A percentile compares a stretch with the other conserved stretches of the same genome.
Evolutionary conservation across 306 rosid genomes (phyloP).

Genomic region (Glycine soja): DNA sequence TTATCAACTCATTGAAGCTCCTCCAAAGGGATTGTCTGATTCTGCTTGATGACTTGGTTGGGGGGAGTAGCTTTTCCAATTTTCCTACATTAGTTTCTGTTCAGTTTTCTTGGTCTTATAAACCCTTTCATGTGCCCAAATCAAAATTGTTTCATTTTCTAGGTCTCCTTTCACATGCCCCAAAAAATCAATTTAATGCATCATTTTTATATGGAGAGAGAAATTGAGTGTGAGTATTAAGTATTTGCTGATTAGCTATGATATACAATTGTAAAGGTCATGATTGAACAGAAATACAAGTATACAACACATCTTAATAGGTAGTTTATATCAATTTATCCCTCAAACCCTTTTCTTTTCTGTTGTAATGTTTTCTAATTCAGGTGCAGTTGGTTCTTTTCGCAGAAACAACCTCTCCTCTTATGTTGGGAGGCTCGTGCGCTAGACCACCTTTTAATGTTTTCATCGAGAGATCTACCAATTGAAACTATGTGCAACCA

Average conservation of each 20-base stretch:
- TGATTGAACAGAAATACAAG: not conserved
- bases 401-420: not conserved
- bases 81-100: too few relatives aligned
- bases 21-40: not conserved
- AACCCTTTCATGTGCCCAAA: too few relatives aligned
- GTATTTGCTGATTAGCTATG: conserved; percentile 14
- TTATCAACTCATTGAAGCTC: conserved; percentile 16
- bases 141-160: too few relatives aligned
- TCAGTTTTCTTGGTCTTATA: too few relatives aligned
- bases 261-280: too few relatives aligned
- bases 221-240: conserved; percentile 10
- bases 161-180: not conserved
- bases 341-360: not conserved
- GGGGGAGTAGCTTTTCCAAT: too few relatives aligned
- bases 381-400: conserved; percentile 6
- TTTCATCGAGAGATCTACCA: not conserved
- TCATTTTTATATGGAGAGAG: not conserved
- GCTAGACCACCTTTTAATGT: not conserved
- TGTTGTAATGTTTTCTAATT: conserved; percentile 8
- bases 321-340: conserved; percentile 21
- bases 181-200: not conserved
- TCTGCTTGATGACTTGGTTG: too few relatives aligned
- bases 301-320: not conserved
- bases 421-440: conserved; percentile 6
- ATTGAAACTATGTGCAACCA: not conserved